Evolutionary conservation across 1,284 basidiomycete species (phyloP).

Genomic region (Sporisorium exsertum): DNA sequence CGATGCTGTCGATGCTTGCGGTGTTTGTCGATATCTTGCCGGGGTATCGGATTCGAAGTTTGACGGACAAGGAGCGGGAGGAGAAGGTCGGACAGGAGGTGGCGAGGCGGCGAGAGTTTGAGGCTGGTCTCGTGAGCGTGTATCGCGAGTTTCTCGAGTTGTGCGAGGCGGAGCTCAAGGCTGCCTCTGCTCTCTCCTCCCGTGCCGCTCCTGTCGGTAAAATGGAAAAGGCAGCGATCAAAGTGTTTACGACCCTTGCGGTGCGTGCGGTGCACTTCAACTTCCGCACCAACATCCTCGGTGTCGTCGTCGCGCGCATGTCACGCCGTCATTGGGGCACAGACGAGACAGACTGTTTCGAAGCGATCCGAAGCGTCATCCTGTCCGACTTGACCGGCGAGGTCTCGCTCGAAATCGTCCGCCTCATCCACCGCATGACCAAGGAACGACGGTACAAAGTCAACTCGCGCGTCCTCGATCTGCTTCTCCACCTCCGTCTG

Average conservation of each 20-base stretch:
- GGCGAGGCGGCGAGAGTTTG: constrained; percentile 88
- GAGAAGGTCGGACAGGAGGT: constrained; percentile 97
- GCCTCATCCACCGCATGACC: constrained; percentile 93
- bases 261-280: constrained; percentile 94
- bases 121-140: constrained; percentile 89
- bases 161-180: constrained; percentile 84
- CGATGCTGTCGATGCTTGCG: constrained; percentile 89
- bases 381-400: constrained; percentile 81
- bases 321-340: constrained; percentile 74
- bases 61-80: constrained; percentile 88
- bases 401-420: constrained; percentile 87
- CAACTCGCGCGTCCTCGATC: constrained; percentile 87
- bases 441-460: constrained; percentile 92
- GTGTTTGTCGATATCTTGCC: constrained; percentile 97
- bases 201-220: background rate
- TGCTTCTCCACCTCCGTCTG: constrained; percentile 86
- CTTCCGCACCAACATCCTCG: constrained; percentile 92
- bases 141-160: constrained; percentile 90
- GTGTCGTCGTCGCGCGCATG: constrained; percentile 83
- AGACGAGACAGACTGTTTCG: constrained; percentile 84
- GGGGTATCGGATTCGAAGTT: constrained; percentile 79
- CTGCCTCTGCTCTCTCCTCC: constrained; percentile 68
- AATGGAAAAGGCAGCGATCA: constrained; percentile 73
- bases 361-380: constrained; percentile 84
- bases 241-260: constrained; percentile 87